Evolutionary conservation across 2,329 filamentous ascomycete species (phyloP).

Genomic region (Aspergillus brasiliensis): DNA sequence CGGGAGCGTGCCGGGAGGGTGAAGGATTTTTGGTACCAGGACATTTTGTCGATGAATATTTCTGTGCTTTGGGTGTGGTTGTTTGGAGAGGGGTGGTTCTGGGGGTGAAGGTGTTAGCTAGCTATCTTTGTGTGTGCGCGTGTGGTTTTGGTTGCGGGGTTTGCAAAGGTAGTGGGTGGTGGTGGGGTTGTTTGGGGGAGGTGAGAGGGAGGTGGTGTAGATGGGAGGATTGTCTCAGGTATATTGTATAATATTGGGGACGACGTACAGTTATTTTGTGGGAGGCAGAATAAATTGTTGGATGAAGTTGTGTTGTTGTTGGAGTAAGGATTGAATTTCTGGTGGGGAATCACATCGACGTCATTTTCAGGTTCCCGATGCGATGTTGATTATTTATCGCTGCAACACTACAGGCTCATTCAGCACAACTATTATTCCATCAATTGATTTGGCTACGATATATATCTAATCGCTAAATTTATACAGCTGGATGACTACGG

Average conservation of each 20-base stretch:
- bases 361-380: slow-evolving; percentile 8
- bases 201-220: not conserved
- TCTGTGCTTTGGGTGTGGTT: not conserved
- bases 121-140: not conserved
- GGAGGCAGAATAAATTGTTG: not conserved
- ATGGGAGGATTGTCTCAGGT: too few relatives aligned
- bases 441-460: not conserved
- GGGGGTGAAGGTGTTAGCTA: slow-evolving; percentile 2
- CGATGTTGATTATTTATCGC: slow-evolving; percentile 5
- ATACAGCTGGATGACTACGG: too few relatives aligned
- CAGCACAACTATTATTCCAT: not conserved
- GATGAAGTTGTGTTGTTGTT: not conserved
- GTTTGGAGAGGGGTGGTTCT: not conserved
- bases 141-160: slow-evolving; percentile 13
- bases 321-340: not conserved
- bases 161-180: too few relatives aligned
- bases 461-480: too few relatives aligned
- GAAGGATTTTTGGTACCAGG: slow-evolving; percentile 85
- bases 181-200: slow-evolving; percentile 18
- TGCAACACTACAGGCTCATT: slow-evolving; percentile 3
- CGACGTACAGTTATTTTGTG: not conserved
- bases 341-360: slow-evolving; percentile 13
- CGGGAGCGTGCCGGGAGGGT: slow-evolving; percentile 73
- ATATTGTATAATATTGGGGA: not conserved
- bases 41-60: slow-evolving; percentile 43